Evolutionary conservation across 805 yeast species (phyloP).

Genomic region (Cyberlindnera misumaiensis): DNA sequence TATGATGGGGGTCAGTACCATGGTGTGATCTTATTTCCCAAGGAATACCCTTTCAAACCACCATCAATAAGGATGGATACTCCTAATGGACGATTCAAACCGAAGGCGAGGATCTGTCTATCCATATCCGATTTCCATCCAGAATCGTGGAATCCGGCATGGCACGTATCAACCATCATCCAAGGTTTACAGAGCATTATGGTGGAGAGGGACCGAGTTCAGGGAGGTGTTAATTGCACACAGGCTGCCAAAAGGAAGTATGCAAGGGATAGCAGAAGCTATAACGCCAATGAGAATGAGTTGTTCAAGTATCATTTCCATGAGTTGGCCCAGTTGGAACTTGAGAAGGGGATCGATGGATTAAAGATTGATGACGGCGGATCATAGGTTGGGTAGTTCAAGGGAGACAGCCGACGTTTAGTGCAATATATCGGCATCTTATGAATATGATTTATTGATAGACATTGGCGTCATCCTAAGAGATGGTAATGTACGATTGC

Average conservation of each 20-base stretch:
- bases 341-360: no score
- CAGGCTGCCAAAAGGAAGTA: neutral
- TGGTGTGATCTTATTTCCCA: conserved; percentile 76
- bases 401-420: no score
- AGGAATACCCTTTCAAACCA: conserved; percentile 82
- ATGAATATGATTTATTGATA: no score
- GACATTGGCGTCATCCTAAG: no score
- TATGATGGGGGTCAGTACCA: conserved; percentile 80
- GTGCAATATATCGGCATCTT: no score
- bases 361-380: no score
- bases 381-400: no score
- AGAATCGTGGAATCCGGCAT: conserved; percentile 90
- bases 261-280: neutral
- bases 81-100: conserved; percentile 77
- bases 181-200: conserved; percentile 82
- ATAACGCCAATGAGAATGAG: no score
- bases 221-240: conserved; percentile 46
- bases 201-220: conserved; percentile 75
- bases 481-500: no score
- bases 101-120: conserved; percentile 70
- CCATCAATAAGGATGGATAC: conserved; percentile 82
- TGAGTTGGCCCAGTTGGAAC: no score
- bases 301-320: no score
- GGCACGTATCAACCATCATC: conserved; percentile 83
- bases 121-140: conserved; percentile 91